Evolutionary conservation across 192 early-diverging fungal species (phyloP).

Genomic region (Cladochytrium replicatum): DNA sequence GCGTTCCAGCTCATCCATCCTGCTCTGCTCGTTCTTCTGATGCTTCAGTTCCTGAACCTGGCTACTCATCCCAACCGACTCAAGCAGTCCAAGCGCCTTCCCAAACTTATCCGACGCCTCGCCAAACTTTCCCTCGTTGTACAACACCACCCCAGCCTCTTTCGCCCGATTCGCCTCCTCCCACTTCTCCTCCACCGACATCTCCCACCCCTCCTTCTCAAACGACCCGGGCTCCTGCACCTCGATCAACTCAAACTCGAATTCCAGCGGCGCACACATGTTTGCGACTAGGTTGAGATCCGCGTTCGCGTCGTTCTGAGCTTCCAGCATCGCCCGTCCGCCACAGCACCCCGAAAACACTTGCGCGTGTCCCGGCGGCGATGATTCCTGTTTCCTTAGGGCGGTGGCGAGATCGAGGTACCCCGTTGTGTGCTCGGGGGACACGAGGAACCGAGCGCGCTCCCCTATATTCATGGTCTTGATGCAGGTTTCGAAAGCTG

Average conservation of each 20-base stretch:
- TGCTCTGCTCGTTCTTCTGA: conserved; percentile 4
- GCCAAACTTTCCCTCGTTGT: conserved; percentile 24
- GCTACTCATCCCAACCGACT: conserved; percentile 24
- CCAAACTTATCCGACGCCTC: conserved; percentile 36
- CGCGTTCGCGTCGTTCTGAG: conserved; percentile 15
- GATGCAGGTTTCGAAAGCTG: conserved; percentile 32
- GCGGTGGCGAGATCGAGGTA: conserved; percentile 40
- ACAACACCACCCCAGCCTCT: conserved; percentile 25
- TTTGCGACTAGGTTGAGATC: conserved; percentile 25
- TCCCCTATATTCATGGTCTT: conserved; percentile 38
- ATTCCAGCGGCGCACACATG: conserved; percentile 29
- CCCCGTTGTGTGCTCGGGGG: conserved; percentile 40
- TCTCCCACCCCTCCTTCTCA: conserved; percentile 39
- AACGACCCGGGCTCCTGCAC: conserved; percentile 32
- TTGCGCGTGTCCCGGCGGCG: background rate
- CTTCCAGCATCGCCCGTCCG: conserved; percentile 2
- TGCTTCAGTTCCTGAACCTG: conserved; percentile 29
- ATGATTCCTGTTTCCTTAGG: conserved; percentile 35
- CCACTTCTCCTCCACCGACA: conserved; percentile 33
- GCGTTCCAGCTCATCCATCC: background rate
- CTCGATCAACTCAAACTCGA: conserved; percentile 38
- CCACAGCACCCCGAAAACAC: conserved; percentile 28
- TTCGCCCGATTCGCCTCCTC: conserved; percentile 29
- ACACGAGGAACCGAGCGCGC: conserved; percentile 33
- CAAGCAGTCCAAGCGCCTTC: conserved; percentile 31